Conservation (phyloP, 257 asterid species). For the Nemophila menziesii region DNA sequence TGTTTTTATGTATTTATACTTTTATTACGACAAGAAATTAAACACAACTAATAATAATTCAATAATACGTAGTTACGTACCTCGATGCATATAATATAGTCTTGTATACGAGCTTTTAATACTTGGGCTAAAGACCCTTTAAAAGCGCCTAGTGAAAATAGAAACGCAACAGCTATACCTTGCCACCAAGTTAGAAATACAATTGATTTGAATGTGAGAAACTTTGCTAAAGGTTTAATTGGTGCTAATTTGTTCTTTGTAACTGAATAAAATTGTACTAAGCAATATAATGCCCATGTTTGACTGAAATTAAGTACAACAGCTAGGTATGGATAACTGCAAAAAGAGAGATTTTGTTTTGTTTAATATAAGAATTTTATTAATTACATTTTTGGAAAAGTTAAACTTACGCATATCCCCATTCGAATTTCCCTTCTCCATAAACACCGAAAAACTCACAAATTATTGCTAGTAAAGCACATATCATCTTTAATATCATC, state of each 20-base stretch:
- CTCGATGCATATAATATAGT: slow-evolving; percentile 93
- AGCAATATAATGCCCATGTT: slow-evolving; percentile 96
- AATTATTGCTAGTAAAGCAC: slow-evolving; percentile 80
- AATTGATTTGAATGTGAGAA: slow-evolving; percentile 86
- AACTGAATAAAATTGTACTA: slow-evolving; percentile 91
- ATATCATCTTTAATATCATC: slow-evolving; percentile 91
- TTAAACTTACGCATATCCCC: slow-evolving; percentile 92
- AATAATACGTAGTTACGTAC: slow-evolving; percentile 22
- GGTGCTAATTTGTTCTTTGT: slow-evolving; percentile 81
- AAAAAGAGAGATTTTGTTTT: slow-evolving; percentile 16
- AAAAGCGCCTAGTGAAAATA: slow-evolving; percentile 81
- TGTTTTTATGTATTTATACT: too few relatives aligned
- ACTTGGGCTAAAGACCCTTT: slow-evolving; percentile 71
- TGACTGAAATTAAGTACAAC: slow-evolving; percentile 92
- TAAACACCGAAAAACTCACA: slow-evolving; percentile 64
- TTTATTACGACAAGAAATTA: too few relatives aligned
- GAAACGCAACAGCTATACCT: slow-evolving; percentile 88
- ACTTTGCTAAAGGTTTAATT: slow-evolving; percentile 92
- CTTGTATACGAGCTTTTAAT: slow-evolving; percentile 75
- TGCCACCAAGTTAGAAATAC: slow-evolving; percentile 99
- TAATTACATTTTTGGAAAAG: too few relatives aligned
- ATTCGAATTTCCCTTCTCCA: slow-evolving; percentile 94
- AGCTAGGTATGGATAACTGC: slow-evolving; percentile 96
- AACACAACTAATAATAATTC: too few relatives aligned
- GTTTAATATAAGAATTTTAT: background rate